Base-by-base conservation (phyloP, 2,329 filamentous ascomycete genomes). In the Apiospora koreana region DNA sequence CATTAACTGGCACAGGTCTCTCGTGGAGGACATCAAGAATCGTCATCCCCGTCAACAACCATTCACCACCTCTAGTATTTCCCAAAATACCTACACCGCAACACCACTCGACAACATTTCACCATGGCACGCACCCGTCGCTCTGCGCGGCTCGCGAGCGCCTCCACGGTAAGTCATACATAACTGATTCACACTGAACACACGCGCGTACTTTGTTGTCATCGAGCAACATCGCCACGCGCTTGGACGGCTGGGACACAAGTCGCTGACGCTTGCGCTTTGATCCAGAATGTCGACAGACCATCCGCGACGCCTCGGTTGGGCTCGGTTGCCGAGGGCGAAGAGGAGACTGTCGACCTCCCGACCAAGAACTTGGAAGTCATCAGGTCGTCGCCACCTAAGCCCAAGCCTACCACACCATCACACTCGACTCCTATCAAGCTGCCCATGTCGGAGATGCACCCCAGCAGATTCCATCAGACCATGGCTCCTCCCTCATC, bases 391-490 rank as follows among this genome's bases (percentile, higher is more conserved):
- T 83, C 82, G 35, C 78, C 81, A 10, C 77, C 76, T 62, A 74
- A 76, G 67, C n/a, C 12, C 31, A 62, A 62, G 21, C 78, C 83
- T 67, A 74, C 80, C 75, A 92, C 93, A 1, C 94, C 94, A 6
- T 86, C 85, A 50, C 88, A 89, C 48, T 87, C 86, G 18, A 89
- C 90, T 4, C 87, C 90, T 7, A 83, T 92, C 74, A 92, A 93
- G 82, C 93, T 94, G 31, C 85, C 92, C 65, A 87, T 87, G 73
- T 89, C 91, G 71, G 94, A 97, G 80, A 98, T 98, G 95, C 95
- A 98, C 79, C 95, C 95, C 10, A 93, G 93, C 83, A 93, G 93
- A 78, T 89, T 90, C 70, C 94, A 96, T 70, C 87, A 89, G 73
- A 95, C 93, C 28, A 92, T 90, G 72, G 93, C 92, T 69, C 85